Percentiles rank a stretch among this genome's conserved stretches.
Evolutionary conservation across 2,329 filamentous ascomycete species (phyloP).

Genomic region (Beauveria sp.): DNA sequence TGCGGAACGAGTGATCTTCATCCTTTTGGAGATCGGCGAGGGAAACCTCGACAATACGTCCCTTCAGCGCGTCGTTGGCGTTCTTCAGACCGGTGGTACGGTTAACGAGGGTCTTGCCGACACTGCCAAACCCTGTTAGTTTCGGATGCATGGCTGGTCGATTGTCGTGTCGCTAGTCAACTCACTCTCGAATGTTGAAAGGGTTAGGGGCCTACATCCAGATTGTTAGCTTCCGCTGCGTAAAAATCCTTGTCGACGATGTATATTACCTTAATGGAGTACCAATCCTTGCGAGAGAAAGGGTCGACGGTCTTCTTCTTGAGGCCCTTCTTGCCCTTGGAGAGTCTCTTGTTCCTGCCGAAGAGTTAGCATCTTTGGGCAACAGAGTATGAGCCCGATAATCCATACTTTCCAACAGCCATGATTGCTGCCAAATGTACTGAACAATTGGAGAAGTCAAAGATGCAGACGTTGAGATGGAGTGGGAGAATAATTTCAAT

Average conservation of each 20-base stretch:
- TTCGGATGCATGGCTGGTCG: background rate
- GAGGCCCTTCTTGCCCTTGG: conserved; percentile 99
- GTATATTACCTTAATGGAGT: conserved; percentile 75
- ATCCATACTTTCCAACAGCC: conserved; percentile 53
- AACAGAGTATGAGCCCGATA: conserved; percentile 2
- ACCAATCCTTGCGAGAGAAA: conserved; percentile 99
- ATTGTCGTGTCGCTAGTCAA: conserved; percentile 19
- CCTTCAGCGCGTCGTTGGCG: conserved; percentile 98
- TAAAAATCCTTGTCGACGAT: background rate
- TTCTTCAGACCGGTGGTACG: conserved; percentile 99
- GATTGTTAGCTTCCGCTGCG: conserved; percentile 16
- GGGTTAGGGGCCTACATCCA: conserved; percentile 72
- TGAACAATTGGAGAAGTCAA: conserved; percentile 35
- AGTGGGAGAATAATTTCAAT: conserved; percentile 34
- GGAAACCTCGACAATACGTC: conserved; percentile 97
- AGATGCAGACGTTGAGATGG: conserved; percentile 31
- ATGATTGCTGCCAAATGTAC: conserved; percentile 46
- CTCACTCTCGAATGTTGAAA: conserved; percentile 97
- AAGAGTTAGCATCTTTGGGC: conserved; percentile 17
- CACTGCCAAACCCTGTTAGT: conserved; percentile 50
- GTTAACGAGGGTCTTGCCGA: conserved; percentile 99
- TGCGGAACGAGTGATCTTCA: conserved; percentile 99
- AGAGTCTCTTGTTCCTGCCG: conserved; percentile 96
- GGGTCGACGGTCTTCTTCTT: conserved; percentile 99
- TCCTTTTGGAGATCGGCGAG: conserved; percentile 99